Percentiles rank a stretch among this genome's conserved stretches.
phyloP scores from a whole-genome alignment of 208 protist species.

The Spongospora subterranea region DNA sequence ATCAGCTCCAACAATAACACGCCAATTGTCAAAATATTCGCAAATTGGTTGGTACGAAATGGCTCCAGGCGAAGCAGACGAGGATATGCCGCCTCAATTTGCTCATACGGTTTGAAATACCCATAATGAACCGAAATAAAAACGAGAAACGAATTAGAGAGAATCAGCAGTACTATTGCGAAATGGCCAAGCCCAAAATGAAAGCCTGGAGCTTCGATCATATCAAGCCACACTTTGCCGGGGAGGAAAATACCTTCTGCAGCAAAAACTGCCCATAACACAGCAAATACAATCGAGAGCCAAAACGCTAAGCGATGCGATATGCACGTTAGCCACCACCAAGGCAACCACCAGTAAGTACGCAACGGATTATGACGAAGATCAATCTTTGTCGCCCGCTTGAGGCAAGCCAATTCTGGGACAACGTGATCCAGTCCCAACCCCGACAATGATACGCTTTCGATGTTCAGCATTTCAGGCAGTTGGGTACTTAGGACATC shows the following conservation, averaged over 20 bases:
- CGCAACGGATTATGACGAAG: constrained; percentile 18
- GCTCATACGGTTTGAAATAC: neutral
- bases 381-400: neutral
- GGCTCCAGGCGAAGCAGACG: neutral
- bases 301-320: neutral
- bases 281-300: neutral
- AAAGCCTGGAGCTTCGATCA: neutral
- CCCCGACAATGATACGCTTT: neutral
- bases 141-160: neutral
- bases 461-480: neutral
- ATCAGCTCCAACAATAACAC: neutral
- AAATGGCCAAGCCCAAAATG: neutral
- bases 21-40: neutral
- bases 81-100: too few species aligned
- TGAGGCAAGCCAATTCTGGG: neutral
- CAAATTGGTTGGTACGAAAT: neutral
- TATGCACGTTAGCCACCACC: neutral
- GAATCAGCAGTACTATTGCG: neutral
- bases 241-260: neutral
- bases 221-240: neutral
- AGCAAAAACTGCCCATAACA: neutral
- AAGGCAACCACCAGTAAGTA: constrained; percentile 23
- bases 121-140: neutral
- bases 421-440: neutral
- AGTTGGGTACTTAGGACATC: constrained; percentile 5